Evolutionary conservation across 257 asterid species (phyloP).

Genomic region (Buddleja alternifolia): DNA sequence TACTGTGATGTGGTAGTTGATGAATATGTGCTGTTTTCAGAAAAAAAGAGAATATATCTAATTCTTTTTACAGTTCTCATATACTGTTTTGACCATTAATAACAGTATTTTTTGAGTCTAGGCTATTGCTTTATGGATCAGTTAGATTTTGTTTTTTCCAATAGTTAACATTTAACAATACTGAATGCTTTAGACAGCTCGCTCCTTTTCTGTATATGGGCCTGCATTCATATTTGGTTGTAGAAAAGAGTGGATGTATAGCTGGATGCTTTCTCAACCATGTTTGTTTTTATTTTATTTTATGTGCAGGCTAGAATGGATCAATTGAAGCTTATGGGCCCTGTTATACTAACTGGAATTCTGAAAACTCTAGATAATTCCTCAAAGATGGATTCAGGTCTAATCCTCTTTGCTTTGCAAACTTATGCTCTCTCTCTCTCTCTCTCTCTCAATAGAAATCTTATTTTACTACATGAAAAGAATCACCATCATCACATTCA

Average conservation of each 20-base stretch:
- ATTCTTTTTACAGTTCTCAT: background rate
- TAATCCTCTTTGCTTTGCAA: constrained; percentile 33
- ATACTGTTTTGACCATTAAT: background rate
- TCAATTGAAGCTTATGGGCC: constrained; percentile 95
- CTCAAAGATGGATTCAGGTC: constrained; percentile 76
- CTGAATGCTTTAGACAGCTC: constrained; percentile 18
- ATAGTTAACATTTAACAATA: constrained; percentile 18
- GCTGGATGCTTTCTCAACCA: constrained; percentile 18
- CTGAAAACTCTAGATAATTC: constrained; percentile 69
- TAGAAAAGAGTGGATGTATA: constrained; percentile 15
- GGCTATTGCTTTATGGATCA: constrained; percentile 16
- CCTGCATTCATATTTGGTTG: constrained; percentile 20
- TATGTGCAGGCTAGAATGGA: constrained; percentile 74
- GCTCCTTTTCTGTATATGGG: background rate
- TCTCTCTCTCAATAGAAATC: no score
- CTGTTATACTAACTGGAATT: constrained; percentile 80
- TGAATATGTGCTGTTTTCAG: constrained; percentile 5
- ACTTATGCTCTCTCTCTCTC: constrained; percentile 31
- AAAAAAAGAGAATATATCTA: constrained; percentile 15
- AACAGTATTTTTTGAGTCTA: background rate
- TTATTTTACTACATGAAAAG: no score
- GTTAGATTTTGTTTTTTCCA: constrained; percentile 12
- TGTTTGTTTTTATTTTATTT: constrained; percentile 18
- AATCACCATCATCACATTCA: no score
- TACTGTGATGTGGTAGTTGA: background rate